Evolutionary conservation across 2,329 filamentous ascomycete species (phyloP).

Genomic region (Penicillium oxalicum): DNA sequence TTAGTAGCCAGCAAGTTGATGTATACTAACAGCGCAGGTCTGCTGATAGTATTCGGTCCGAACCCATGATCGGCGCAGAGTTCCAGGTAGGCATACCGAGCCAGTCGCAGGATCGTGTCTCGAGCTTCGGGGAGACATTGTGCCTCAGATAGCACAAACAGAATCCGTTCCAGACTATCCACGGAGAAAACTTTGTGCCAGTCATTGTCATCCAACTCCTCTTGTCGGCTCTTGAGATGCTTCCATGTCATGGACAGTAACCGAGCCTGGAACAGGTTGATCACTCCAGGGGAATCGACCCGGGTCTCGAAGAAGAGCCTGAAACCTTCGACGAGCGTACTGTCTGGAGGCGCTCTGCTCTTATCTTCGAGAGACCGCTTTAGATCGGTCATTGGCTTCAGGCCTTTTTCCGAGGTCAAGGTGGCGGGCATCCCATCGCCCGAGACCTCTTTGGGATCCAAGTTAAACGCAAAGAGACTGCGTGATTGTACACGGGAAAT

Average conservation of each 20-base stretch:
- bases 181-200: slow-evolving; percentile 35
- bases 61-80: slow-evolving; percentile 39
- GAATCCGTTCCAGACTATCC: slow-evolving; percentile 36
- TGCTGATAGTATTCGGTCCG: slow-evolving; percentile 33
- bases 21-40: slow-evolving; percentile 41
- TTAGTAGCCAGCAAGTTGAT: slow-evolving; percentile 50
- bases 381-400: slow-evolving; percentile 65
- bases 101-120: slow-evolving; percentile 35
- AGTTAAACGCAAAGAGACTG: slow-evolving; percentile 29
- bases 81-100: slow-evolving; percentile 33
- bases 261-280: slow-evolving; percentile 61
- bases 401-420: slow-evolving; percentile 57
- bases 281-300: slow-evolving; percentile 45
- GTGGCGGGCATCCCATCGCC: slow-evolving; percentile 46
- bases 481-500: slow-evolving; percentile 34
- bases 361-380: slow-evolving; percentile 57
- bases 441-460: slow-evolving; percentile 38
- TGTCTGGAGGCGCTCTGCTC: slow-evolving; percentile 57
- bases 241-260: slow-evolving; percentile 55
- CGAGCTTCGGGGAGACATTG: slow-evolving; percentile 33
- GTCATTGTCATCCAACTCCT: slow-evolving; percentile 27
- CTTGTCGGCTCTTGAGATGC: slow-evolving; percentile 47
- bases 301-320: slow-evolving; percentile 57
- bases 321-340: slow-evolving; percentile 62
- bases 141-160: slow-evolving; percentile 35